Base-by-base conservation (phyloP, 805 yeast species). In the Metschnikowia santaceciliae region DNA sequence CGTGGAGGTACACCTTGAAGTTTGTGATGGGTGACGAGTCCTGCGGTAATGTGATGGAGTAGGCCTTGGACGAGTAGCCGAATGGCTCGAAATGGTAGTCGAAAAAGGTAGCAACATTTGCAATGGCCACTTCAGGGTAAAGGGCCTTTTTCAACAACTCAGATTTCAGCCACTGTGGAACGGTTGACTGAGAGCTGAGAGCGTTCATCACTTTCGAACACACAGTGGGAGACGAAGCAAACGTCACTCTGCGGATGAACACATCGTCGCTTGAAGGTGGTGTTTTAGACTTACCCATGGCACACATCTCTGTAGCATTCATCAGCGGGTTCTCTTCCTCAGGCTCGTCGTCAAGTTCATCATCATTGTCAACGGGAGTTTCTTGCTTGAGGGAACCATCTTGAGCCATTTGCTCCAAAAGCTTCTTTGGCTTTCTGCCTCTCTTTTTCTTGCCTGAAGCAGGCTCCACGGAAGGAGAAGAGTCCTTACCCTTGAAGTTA, bases 1-100 rank as follows among this genome's bases (percentile, higher is more conserved):
- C 61, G 54, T 74, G 77, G 51, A 74, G 69, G 32, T 67, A 59
- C 46, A 72, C 75, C 54, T 76, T 72, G 47, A 83, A 65, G 26
- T 71, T 65, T 1, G 82, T 74, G 33, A 76, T 74, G 37, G 79
- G 77, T 41, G 69, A 67, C 14, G 70, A 50, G 39, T 72, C 76
- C 11, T 72, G 64, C 11, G 85, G 83, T 47, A 83, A 63, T 14
- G 72, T 70, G 22, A 81, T 54, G 5, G 82, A 57, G 57, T 70
- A 77, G 10, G 75, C 69, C 15, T 69, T 61, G 1, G 71, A 64
- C 19, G 67, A 68, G 48, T 64, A 63, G 41, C 63, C 67, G 32
- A 67, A 56, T 14, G 81, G 74, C 19, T 67, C 67, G 38, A 74
- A 66, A 46, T 61, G 62, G 56, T 70, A 73, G 36, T 73, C 75